phyloP scores from a whole-genome alignment of 2,329 filamentous ascomycete species.

The Xylaria multiplex region DNA sequence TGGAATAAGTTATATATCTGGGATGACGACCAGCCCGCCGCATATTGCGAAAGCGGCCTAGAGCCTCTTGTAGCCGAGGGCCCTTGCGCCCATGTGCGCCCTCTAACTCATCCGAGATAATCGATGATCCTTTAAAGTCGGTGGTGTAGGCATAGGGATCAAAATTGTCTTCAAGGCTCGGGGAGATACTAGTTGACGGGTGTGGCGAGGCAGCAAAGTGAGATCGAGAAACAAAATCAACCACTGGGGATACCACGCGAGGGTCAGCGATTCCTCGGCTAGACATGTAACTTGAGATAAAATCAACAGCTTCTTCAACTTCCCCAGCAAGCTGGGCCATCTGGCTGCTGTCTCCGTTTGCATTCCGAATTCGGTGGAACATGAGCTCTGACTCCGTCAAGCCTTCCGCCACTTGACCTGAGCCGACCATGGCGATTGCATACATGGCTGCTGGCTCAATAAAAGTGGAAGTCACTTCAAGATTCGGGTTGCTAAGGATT shows the following conservation, averaged over 20 bases:
- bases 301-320: conserved; percentile 86
- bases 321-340: conserved; percentile 74
- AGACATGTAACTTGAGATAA: conserved; percentile 69
- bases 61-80: conserved; percentile 79
- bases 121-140: conserved; percentile 91
- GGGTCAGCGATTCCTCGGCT: conserved; percentile 65
- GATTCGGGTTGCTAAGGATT: conserved; percentile 71
- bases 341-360: conserved; percentile 61
- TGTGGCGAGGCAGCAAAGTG: conserved; percentile 63
- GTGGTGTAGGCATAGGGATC: conserved; percentile 92
- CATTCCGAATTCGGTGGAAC: conserved; percentile 82
- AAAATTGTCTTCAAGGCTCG: conserved; percentile 80
- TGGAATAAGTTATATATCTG: conserved; percentile 95
- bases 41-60: conserved; percentile 90
- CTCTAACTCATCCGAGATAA: conserved; percentile 91
- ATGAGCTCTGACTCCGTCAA: conserved; percentile 82
- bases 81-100: conserved; percentile 78
- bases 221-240: conserved; percentile 55
- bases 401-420: conserved; percentile 84
- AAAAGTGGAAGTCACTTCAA: conserved; percentile 70
- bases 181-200: conserved; percentile 64
- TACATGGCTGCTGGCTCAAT: conserved; percentile 94
- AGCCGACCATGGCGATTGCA: conserved; percentile 84
- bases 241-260: conserved; percentile 61
- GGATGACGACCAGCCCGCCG: conserved; percentile 90